Evolutionary conservation across 371 early-diverging fungal genomes (phyloP).

Genomic region (Apophysomyces ossiformis): DNA sequence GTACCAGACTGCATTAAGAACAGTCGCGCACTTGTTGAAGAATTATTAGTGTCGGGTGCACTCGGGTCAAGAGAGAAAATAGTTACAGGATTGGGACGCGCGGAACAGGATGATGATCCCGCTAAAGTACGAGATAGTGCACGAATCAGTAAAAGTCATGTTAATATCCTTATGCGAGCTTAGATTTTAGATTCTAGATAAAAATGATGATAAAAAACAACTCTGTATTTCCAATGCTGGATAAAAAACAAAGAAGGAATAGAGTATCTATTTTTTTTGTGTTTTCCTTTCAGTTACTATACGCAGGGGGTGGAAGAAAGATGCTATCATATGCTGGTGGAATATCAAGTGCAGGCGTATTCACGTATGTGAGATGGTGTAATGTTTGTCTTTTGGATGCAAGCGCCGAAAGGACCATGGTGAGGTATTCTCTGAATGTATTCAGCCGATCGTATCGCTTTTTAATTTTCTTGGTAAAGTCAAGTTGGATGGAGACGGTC

Average conservation of each 20-base stretch:
- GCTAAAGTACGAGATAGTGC: conserved; percentile 35
- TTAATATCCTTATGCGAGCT: conserved; percentile 42
- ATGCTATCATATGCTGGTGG: conserved; percentile 7
- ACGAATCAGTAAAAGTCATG: conserved; percentile 42
- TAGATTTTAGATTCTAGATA: conserved; percentile 14
- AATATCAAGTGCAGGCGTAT: background rate
- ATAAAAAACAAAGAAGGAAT: background rate
- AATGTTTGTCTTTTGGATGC: conserved; percentile 8
- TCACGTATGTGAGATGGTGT: background rate
- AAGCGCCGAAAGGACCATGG: conserved; percentile 16
- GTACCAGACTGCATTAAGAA: conserved; percentile 87
- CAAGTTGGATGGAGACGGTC: conserved; percentile 12
- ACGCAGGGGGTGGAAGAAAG: background rate
- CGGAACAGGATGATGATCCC: conserved; percentile 19
- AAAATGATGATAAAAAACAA: background rate
- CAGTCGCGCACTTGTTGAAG: conserved; percentile 69
- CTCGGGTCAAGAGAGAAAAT: conserved; percentile 41
- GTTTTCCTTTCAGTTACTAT: background rate
- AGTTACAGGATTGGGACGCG: conserved; percentile 59
- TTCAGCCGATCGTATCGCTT: conserved; percentile 11
- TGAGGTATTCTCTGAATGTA: conserved; percentile 19
- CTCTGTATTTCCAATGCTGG: background rate
- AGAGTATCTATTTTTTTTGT: background rate
- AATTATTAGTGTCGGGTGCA: conserved; percentile 46
- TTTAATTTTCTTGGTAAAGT: conserved; percentile 8